phyloP scores from a whole-genome alignment of 1,139 yeast genomes.

The Yamadazyma taylorii region DNA sequence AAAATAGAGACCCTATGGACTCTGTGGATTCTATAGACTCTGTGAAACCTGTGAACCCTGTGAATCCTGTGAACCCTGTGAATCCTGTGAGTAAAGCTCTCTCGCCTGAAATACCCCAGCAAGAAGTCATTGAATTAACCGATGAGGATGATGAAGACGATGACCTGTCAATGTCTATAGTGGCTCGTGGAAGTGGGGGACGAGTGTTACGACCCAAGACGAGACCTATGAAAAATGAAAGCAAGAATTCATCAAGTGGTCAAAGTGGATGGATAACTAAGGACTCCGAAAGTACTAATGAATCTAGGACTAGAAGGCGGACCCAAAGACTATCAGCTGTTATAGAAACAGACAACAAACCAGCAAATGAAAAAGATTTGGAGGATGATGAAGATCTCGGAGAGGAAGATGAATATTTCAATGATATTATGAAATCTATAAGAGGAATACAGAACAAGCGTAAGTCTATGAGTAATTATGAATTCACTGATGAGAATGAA shows the following conservation, averaged over 20 bases:
- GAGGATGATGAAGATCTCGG: neutral
- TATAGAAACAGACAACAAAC: neutral
- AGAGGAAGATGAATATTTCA: conserved; percentile 1
- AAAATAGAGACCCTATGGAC: too few relatives aligned
- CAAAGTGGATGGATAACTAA: too few relatives aligned
- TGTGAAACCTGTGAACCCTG: too few relatives aligned
- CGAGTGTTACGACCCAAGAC: neutral
- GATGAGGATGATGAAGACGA: neutral
- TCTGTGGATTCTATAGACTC: too few relatives aligned
- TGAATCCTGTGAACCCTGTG: too few relatives aligned
- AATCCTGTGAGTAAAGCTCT: too few relatives aligned
- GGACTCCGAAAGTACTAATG: too few relatives aligned
- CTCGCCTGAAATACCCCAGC: neutral
- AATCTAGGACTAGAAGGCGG: too few relatives aligned
- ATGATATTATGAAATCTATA: conserved; percentile 3
- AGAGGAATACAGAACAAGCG: neutral
- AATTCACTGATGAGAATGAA: conserved; percentile 29
- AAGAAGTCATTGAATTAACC: neutral
- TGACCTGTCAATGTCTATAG: neutral
- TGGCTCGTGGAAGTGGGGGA: neutral
- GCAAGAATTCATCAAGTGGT: too few relatives aligned
- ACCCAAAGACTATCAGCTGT: too few relatives aligned
- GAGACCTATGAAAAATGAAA: too few relatives aligned
- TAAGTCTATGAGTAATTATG: conserved; percentile 12
- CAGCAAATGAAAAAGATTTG: neutral